phyloP scores from a whole-genome alignment of 192 early-diverging fungal genomes.

The Umbelopsis sp. region DNA sequence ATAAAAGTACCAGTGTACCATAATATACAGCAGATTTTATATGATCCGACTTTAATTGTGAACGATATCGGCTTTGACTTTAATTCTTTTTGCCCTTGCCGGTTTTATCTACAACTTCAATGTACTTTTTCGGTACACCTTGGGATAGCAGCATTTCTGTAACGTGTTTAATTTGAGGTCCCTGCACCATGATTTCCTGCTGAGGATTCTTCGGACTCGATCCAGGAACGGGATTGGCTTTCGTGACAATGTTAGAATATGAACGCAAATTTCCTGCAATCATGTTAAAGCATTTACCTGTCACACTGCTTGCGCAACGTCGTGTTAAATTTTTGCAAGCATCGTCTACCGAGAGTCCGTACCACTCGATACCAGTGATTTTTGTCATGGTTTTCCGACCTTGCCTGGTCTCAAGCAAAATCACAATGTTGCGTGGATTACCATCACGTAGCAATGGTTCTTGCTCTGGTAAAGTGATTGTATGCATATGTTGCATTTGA shows the following conservation, averaged over 20 bases:
- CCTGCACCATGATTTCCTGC: conserved; percentile 76
- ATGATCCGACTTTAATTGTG: neutral
- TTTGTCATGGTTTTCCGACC: conserved; percentile 71
- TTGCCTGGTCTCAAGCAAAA: conserved; percentile 60
- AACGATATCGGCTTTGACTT: neutral
- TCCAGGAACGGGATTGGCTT: conserved; percentile 55
- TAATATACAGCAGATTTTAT: conserved; percentile 10
- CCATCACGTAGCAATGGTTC: conserved; percentile 46
- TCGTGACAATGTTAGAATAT: neutral
- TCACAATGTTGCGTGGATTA: conserved; percentile 32
- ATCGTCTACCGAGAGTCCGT: conserved; percentile 62
- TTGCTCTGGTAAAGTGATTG: conserved; percentile 48
- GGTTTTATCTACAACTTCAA: conserved; percentile 45
- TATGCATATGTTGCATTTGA: conserved; percentile 60
- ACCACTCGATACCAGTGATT: conserved; percentile 65
- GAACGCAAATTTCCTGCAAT: neutral
- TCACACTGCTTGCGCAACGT: conserved; percentile 67
- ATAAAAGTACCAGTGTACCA: conserved; percentile 14
- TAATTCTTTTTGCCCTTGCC: conserved; percentile 40
- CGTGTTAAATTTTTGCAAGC: conserved; percentile 60
- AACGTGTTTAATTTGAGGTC: conserved; percentile 68
- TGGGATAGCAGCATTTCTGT: conserved; percentile 50
- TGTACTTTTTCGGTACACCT: conserved; percentile 56
- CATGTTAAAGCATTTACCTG: conserved; percentile 45
- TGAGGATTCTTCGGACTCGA: conserved; percentile 55